Evolutionary conservation across 2,329 filamentous ascomycete genomes (phyloP), one percentile per base, ranked within the genome.

Genomic region (Conoideocrella luteorostrata): DNA sequence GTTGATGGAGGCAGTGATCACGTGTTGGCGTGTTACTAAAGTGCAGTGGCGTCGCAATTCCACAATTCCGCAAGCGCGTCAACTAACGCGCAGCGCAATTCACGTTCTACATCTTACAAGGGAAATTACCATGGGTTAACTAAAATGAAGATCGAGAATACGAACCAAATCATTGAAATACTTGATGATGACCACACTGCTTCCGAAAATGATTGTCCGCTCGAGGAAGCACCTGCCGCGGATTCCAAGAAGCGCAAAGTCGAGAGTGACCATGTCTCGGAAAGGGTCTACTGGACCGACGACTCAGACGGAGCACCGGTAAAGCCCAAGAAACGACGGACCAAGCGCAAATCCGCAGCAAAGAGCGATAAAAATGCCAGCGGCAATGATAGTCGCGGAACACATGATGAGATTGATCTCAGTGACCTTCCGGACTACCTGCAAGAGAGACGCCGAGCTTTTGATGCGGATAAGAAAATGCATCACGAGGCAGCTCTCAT

Each of bases 371-470:
- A 56, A 20, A 51, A 52, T 22, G 36, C 24, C 3, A 33, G 48
- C 0, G 50, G 60, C 11, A 57, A 60, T 45, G 53, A 63, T 6
- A 50, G 60, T 3, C 55, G 61, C 30, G 66, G 58, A 0, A 66
- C 70, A 38, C 64, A 66, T 3, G 66, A 70, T 38, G 64, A 70
- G 3, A 53, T 68, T 3, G 73, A 77, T 7, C 71, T 74, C 4
- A 70, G 77, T 18, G 72, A 77, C 36, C 71, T 93, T 3, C 89
- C 90, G 0, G 78, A 84, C 17, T 91, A 95, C 58, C 60, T 95
- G 22, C 72, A 76, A 50, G 65, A 75, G 18, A 77, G 91, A n/a
- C 76, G 84, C 20, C 68, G 63, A n/a, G 65, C 72, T 18, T 90
- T 95, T 55, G 84, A 93, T 43, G 66, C 72, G 36, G 69, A 74